Conservation (phyloP, 129 eudicot genomes). For the Lactuca sativa region DNA sequence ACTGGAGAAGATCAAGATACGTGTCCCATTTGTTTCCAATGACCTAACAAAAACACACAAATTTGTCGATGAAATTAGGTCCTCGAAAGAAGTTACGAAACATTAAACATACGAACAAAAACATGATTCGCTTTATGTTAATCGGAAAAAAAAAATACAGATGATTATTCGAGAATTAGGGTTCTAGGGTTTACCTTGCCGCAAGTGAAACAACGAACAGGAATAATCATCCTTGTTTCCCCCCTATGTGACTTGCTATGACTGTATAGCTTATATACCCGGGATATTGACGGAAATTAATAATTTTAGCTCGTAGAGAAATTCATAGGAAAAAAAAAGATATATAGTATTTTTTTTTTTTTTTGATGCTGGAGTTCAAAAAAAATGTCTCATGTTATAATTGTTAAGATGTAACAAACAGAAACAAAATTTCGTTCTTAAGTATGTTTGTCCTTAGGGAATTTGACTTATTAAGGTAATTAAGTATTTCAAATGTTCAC, state of each 20-base stretch:
- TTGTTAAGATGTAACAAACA: no score
- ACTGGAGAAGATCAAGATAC: constrained; percentile 89
- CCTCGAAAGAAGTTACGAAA: neutral
- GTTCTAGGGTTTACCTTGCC: constrained; percentile 54
- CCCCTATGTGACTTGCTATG: constrained; percentile 11
- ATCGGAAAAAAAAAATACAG: neutral
- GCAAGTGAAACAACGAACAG: constrained; percentile 85
- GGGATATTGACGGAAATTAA: neutral
- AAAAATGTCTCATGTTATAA: no score
- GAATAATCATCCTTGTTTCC: constrained; percentile 65
- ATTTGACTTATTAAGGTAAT: no score
- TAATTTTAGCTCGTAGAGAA: neutral
- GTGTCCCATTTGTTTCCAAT: constrained; percentile 96
- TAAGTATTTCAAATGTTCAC: no score
- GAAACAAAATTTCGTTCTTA: no score
- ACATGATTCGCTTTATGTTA: neutral
- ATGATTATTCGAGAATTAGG: neutral
- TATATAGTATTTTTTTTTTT: no score
- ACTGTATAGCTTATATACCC: neutral
- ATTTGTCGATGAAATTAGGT: constrained; percentile 2
- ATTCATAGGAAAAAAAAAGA: no score
- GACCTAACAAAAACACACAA: constrained; percentile 43
- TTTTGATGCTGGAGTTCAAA: no score
- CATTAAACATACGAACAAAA: neutral
- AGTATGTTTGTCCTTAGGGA: no score